A percentile compares a stretch with the other conserved stretches of the same genome.
phyloP scores from a whole-genome alignment of 2,329 filamentous ascomycete genomes.

The Colletotrichum aenigma region DNA sequence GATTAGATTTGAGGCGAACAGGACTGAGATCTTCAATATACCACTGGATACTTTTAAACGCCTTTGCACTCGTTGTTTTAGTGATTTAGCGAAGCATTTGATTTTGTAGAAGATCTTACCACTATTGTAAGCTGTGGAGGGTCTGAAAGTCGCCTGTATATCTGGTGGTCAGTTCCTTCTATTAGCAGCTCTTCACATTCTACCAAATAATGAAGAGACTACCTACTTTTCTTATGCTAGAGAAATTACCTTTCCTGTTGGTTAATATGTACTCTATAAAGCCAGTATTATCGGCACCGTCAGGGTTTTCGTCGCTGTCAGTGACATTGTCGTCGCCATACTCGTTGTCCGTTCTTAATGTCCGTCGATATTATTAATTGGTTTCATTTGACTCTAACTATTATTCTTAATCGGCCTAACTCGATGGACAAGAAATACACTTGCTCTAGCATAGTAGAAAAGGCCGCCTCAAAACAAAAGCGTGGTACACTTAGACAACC shows the following conservation, averaged over 20 bases:
- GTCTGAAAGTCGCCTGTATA: fast-evolving
- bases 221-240: neutral
- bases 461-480: neutral
- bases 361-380: neutral
- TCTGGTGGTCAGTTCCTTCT: neutral
- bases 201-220: too few relatives aligned
- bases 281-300: neutral
- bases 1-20: neutral
- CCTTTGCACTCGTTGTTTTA: neutral
- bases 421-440: neutral
- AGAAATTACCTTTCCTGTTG: neutral
- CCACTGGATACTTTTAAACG: neutral
- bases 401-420: neutral
- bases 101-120: neutral
- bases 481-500: too few relatives aligned
- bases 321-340: too few relatives aligned
- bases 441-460: neutral
- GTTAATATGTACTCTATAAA: fast-evolving
- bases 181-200: neutral
- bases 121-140: neutral
- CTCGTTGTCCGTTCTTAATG: neutral
- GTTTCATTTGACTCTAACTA: too few relatives aligned
- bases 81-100: neutral
- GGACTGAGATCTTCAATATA: neutral
- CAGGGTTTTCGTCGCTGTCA: too few relatives aligned